These are phyloP conservation scores for Colletotrichum tabaci DNA, from an alignment of 2,329 filamentous ascomycete genomes.

Conservation along the genomic window DNA sequence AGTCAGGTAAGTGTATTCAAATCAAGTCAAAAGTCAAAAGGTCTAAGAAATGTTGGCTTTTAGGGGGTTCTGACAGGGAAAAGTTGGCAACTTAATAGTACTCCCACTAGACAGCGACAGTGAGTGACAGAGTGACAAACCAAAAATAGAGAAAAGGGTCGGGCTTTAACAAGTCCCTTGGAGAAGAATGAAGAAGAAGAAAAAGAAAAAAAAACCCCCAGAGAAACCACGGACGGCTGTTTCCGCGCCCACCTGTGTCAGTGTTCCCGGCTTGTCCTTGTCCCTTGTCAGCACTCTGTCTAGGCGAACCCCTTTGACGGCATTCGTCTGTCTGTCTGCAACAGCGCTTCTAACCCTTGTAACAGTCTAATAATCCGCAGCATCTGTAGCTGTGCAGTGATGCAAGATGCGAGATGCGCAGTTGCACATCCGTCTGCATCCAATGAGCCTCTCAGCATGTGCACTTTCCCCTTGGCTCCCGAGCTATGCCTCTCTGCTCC, in stretches of 20 bases:
- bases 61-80: not conserved
- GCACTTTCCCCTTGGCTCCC: not conserved
- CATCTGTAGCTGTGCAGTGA: not conserved
- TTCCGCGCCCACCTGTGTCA: slow-evolving; percentile 12
- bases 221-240: not conserved
- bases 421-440: slow-evolving; percentile 8
- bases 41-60: no score
- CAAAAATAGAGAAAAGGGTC: not conserved
- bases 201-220: no score
- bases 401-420: not conserved
- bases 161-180: not conserved
- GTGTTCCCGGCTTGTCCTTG: slow-evolving; percentile 7
- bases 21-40: no score
- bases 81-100: not conserved
- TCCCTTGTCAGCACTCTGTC: slow-evolving; percentile 1
- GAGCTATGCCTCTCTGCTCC: slow-evolving; percentile 17
- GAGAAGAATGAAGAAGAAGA: not conserved
- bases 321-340: slow-evolving; percentile 21
- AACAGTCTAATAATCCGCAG: not conserved
- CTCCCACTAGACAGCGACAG: no score
- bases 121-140: not conserved
- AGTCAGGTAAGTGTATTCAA: not conserved
- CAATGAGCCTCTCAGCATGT: slow-evolving; percentile 25
- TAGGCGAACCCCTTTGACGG: slow-evolving; percentile 5
- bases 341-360: not conserved